Base-by-base conservation (phyloP, 2,329 filamentous ascomycete genomes). In the Penicillium sp. region DNA sequence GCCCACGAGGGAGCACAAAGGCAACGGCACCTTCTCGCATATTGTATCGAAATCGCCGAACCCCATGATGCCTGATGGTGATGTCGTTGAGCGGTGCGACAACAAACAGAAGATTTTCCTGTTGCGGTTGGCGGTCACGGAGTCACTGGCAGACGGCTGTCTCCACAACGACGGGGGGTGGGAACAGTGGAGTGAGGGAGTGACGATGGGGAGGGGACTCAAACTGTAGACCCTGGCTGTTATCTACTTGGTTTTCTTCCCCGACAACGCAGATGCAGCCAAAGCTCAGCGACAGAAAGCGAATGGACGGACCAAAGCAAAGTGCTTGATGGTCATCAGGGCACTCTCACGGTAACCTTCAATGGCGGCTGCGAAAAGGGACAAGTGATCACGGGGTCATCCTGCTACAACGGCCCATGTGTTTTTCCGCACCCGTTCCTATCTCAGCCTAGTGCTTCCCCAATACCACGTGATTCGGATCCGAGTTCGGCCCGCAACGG, bases 11-110 rank as follows among this genome's bases (percentile, higher is more conserved):
- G 91, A 86, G 77, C 94, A 99, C 67, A 97, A 78, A 55, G 94
- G 94, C 63, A 99, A 81, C 59, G 92, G 85, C 59, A 90, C 89
- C 79, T 88, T 90, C 65, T 84, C 81, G 84, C 94, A 99, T 79
- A 97, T 88, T 65, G 82, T 81, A 54, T 87, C 85, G 77, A 97
- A 97, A 77, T 96, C 89, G 65, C 93, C 93, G 76, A 97, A 97
- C 61, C 87, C 89, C 83, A 95, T 92, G 76, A 81, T 86, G 51
- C 40, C 42, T 45, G 42, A 16, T 59, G 49, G n/a, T 58, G 48
- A 50, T 56, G 34, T 52, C 28, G 42, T 45, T 21, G 50, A 55
- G 48, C 28, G 47, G 59, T 54, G 54, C 51, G 54, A 64, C 48
- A 52, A 55, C 47, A 65, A 55, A 58, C 48, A 55, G 43, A 45